phyloP scores from a whole-genome alignment of 2,329 filamentous ascomycete species.

The Didymella lethalis region DNA sequence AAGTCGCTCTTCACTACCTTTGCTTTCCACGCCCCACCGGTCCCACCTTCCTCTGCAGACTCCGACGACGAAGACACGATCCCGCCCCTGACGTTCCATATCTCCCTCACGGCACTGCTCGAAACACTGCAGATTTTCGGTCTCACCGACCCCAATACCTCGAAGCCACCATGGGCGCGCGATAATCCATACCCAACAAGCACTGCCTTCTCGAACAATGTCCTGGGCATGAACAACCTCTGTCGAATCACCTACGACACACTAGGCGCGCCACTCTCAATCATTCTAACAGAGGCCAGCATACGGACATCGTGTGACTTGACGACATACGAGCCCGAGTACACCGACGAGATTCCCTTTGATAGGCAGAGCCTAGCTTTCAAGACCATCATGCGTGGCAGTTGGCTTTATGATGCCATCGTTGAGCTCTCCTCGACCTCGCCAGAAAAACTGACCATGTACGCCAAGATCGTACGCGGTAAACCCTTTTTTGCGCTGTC shows the following conservation, averaged over 20 bases:
- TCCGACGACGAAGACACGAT: constrained; percentile 52
- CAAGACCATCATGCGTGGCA: constrained; percentile 92
- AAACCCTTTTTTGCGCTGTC: constrained; percentile 77
- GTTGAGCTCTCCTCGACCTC: constrained; percentile 72
- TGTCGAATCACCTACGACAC: constrained; percentile 82
- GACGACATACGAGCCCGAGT: constrained; percentile 78
- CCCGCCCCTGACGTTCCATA: constrained; percentile 72
- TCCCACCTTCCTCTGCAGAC: constrained; percentile 49
- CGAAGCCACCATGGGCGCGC: constrained; percentile 50
- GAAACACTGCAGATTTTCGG: constrained; percentile 97
- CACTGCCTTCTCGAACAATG: constrained; percentile 84
- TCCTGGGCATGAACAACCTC: constrained; percentile 82
- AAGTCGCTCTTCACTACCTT: constrained; percentile 89
- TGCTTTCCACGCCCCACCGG: constrained; percentile 65
- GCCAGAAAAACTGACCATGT: constrained; percentile 75
- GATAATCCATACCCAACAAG: constrained; percentile 59
- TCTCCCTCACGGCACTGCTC: constrained; percentile 84
- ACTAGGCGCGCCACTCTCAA: constrained; percentile 78
- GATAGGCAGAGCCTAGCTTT: constrained; percentile 79
- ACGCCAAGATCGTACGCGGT: constrained; percentile 36
- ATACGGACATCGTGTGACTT: constrained; percentile 79
- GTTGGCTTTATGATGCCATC: constrained; percentile 74
- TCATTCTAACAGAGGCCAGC: constrained; percentile 84
- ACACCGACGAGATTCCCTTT: constrained; percentile 83
- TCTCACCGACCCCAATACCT: constrained; percentile 59